Percentiles rank a stretch among this genome's conserved stretches.
Evolutionary conservation across 371 early-diverging fungal genomes (phyloP).

Genomic region (Batrachochytrium dendrobatidis): DNA sequence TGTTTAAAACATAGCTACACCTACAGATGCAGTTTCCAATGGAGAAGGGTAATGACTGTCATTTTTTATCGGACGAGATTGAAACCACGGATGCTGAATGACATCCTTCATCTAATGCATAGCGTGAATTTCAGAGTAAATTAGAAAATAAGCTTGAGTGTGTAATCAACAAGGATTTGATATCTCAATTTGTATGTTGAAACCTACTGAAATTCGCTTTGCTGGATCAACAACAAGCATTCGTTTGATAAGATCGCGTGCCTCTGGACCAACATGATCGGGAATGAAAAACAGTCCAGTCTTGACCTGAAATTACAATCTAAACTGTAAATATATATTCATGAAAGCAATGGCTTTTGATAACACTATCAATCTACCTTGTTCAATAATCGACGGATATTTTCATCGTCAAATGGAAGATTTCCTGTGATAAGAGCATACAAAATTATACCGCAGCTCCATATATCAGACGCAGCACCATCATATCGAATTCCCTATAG

Average conservation of each 20-base stretch:
- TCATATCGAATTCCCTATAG: conserved; percentile 67
- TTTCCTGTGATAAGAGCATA: conserved; percentile 82
- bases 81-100: conserved; percentile 56
- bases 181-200: not conserved
- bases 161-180: not conserved
- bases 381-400: conserved; percentile 63
- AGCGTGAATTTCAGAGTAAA: not conserved
- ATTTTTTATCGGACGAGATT: conserved; percentile 18
- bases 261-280: conserved; percentile 49
- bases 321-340: not conserved
- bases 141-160: not conserved
- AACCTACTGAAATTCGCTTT: conserved; percentile 34
- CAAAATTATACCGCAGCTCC: conserved; percentile 89
- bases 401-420: conserved; percentile 91
- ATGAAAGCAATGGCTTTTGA: too few relatives aligned
- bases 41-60: conserved; percentile 8
- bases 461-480: conserved; percentile 81
- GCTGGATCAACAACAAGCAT: conserved; percentile 47
- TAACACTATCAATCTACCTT: conserved; percentile 43
- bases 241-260: conserved; percentile 52
- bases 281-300: conserved; percentile 45
- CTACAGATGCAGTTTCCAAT: conserved; percentile 10
- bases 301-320: conserved; percentile 25
- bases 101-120: conserved; percentile 41
- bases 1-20: not conserved